Evolutionary conservation across 441 rosid species (phyloP).

Genomic region (Cnidoscolus chayamansa): DNA sequence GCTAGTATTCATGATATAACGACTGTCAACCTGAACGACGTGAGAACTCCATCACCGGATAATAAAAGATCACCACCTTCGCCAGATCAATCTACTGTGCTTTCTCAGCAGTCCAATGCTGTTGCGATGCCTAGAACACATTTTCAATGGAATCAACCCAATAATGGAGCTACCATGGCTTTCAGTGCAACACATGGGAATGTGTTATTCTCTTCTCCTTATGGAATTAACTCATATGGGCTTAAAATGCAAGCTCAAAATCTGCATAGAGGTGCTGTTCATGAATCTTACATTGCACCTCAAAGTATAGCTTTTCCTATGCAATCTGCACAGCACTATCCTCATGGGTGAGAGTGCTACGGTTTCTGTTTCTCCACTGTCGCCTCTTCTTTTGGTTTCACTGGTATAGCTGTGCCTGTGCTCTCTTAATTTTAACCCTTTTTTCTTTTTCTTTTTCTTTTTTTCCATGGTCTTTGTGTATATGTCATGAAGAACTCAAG

Average conservation of each 20-base stretch:
- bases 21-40: constrained; percentile 59
- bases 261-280: constrained; percentile 28
- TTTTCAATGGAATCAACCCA: constrained; percentile 52
- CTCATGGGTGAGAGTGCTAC: constrained; percentile 35
- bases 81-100: constrained; percentile 37
- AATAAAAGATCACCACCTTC: constrained; percentile 32
- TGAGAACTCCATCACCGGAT: constrained; percentile 53
- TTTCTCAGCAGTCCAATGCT: constrained; percentile 34
- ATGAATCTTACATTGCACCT: constrained; percentile 38
- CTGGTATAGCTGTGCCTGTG: constrained; percentile 31
- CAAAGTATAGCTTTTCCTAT: constrained; percentile 45
- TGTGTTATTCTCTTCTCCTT: constrained; percentile 40
- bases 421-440: constrained; percentile 16
- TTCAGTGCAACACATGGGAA: constrained; percentile 39
- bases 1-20: constrained; percentile 97
- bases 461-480: constrained; percentile 29
- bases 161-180: constrained; percentile 33
- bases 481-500: constrained; percentile 33
- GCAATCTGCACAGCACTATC: constrained; percentile 42
- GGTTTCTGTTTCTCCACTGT: constrained; percentile 13
- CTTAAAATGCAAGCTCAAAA: constrained; percentile 43
- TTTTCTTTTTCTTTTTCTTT: neutral
- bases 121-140: constrained; percentile 36
- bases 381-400: constrained; percentile 17
- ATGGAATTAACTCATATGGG: constrained; percentile 37